phyloP scores from a whole-genome alignment of 768 basidiomycete genomes.

The Phanerodontia chrysosporium region DNA sequence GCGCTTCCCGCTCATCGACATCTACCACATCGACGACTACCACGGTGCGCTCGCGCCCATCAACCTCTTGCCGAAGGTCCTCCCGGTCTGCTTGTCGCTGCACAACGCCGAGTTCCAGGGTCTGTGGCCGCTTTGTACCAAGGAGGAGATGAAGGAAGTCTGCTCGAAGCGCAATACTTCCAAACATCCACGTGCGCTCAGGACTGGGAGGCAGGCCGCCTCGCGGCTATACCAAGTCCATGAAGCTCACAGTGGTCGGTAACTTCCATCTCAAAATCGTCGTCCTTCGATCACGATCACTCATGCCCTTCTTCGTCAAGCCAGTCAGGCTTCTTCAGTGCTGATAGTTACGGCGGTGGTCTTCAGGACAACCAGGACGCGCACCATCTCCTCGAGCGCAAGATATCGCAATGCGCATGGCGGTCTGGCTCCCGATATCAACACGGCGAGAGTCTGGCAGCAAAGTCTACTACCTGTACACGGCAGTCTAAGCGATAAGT shows the following conservation, averaged over 20 bases:
- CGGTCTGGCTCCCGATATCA: no score
- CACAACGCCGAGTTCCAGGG: constrained; percentile 99
- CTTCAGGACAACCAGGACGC: constrained; percentile 38
- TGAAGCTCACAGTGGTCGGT: constrained; percentile 95
- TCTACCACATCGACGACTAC: constrained; percentile 95
- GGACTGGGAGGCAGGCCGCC: no score
- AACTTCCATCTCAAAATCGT: constrained; percentile 86
- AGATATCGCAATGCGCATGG: no score
- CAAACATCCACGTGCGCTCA: no score
- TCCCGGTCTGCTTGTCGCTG: constrained; percentile 86
- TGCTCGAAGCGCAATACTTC: constrained; percentile 97
- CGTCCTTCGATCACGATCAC: constrained; percentile 46
- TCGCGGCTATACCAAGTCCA: constrained; percentile 95
- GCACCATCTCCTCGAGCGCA: no score
- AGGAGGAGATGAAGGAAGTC: constrained; percentile 98
- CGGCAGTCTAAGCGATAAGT: no score
- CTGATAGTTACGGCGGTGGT: constrained; percentile 44
- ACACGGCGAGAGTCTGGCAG: no score
- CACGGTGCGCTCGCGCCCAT: constrained; percentile 90
- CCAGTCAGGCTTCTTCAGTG: constrained; percentile 42
- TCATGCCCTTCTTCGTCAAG: constrained; percentile 69
- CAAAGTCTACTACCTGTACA: no score
- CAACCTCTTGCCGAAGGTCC: constrained; percentile 86
- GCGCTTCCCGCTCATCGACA: constrained; percentile 80
- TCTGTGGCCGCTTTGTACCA: constrained; percentile 92